These are phyloP conservation scores for Drosera spatulata DNA, from an alignment of 179 eudicot genomes.

Conservation along the genomic window DNA sequence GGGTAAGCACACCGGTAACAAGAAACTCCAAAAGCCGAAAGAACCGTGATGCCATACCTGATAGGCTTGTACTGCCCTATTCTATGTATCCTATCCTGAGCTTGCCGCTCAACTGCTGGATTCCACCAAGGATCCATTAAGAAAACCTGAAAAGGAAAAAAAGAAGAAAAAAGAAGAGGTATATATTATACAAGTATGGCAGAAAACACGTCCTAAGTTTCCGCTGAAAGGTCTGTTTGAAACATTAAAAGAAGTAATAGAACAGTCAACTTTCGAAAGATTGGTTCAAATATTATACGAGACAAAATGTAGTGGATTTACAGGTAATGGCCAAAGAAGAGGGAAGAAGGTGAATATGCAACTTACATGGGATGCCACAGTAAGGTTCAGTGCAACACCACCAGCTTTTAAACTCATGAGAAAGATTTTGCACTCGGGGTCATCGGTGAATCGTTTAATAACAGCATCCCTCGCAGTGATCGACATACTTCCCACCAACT, in stretches of 20 bases:
- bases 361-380: conserved; percentile 95
- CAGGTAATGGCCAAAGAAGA: too few relatives aligned
- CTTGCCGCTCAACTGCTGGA: conserved; percentile 91
- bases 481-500: conserved; percentile 79
- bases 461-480: conserved; percentile 80
- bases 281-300: too few relatives aligned
- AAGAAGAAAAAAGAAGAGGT: too few relatives aligned
- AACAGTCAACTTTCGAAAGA: too few relatives aligned
- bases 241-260: too few relatives aligned
- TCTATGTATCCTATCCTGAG: conserved; percentile 90
- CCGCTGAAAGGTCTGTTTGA: too few relatives aligned
- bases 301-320: too few relatives aligned
- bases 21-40: not conserved
- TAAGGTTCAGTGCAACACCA: conserved; percentile 96
- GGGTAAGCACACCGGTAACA: not conserved
- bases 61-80: conserved; percentile 96
- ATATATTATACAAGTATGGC: not conserved
- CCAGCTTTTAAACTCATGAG: conserved; percentile 97
- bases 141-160: conserved; percentile 45
- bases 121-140: conserved; percentile 99
- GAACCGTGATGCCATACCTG: conserved; percentile 24
- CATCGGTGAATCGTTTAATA: conserved; percentile 62
- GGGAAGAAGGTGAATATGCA: not conserved
- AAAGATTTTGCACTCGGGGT: conserved; percentile 69
- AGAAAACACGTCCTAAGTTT: too few relatives aligned